These are phyloP conservation scores for Rhynchosporium graminicola DNA, from an alignment of 2,329 filamentous ascomycete species.

Conservation along the genomic window DNA sequence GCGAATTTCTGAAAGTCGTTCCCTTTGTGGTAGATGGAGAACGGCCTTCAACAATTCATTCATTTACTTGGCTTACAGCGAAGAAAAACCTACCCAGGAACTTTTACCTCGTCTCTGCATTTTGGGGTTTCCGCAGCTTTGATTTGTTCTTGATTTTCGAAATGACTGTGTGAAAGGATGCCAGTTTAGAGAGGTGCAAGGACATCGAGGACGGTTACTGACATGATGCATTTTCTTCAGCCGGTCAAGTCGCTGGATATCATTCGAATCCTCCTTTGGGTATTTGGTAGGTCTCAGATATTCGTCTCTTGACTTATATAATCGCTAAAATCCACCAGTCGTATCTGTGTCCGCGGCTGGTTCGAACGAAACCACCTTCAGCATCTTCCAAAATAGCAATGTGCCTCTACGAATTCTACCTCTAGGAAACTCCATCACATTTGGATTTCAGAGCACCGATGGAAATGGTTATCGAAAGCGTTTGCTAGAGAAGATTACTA, in stretches of 20 bases:
- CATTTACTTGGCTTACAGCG: not conserved
- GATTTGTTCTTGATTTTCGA: not conserved
- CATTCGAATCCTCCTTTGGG: not conserved
- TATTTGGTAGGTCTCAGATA: not conserved
- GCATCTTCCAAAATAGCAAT: not conserved
- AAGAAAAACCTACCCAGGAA: too few relatives aligned
- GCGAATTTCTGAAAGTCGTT: not conserved
- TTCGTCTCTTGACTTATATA: not conserved
- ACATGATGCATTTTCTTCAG: not conserved
- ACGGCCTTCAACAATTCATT: not conserved
- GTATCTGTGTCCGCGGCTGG: not conserved
- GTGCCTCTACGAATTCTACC: slow-evolving; percentile 13
- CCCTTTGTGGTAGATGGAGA: not conserved
- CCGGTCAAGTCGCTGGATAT: not conserved
- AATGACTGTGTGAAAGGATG: not conserved
- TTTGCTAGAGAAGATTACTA: slow-evolving; percentile 36
- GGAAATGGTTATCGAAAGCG: slow-evolving; percentile 45
- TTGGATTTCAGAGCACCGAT: slow-evolving; percentile 38
- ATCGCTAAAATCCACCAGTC: not conserved
- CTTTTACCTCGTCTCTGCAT: not conserved
- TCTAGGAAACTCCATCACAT: slow-evolving; percentile 41
- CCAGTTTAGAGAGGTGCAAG: not conserved
- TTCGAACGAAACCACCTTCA: not conserved
- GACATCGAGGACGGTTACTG: not conserved
- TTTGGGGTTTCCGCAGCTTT: not conserved